phyloP scores from a whole-genome alignment of 1,284 basidiomycete species.

The Cerrena zonata region DNA sequence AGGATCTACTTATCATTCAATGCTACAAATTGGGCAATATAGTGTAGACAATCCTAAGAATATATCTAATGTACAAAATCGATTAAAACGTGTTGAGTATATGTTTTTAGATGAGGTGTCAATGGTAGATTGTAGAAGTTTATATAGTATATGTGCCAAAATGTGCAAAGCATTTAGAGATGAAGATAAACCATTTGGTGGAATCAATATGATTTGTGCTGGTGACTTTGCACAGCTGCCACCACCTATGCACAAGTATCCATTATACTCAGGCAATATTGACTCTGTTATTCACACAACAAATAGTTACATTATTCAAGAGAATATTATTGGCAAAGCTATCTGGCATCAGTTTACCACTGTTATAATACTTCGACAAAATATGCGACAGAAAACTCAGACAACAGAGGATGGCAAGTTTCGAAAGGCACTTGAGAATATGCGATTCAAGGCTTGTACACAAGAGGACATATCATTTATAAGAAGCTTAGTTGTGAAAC shows the following conservation, averaged over 20 bases:
- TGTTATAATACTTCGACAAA: conserved; percentile 9
- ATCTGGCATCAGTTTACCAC: conserved; percentile 11
- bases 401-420: background rate
- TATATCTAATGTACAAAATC: conserved; percentile 8
- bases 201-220: conserved; percentile 9
- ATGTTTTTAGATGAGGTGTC: conserved; percentile 23
- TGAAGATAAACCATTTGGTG: conserved; percentile 8
- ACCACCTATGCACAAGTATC: conserved; percentile 8
- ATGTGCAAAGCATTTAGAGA: background rate
- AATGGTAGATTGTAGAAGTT: conserved; percentile 5
- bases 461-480: background rate
- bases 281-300: background rate
- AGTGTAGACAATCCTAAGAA: background rate
- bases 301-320: background rate
- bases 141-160: conserved; percentile 7
- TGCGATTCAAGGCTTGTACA: background rate
- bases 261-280: background rate
- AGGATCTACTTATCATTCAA: conserved; percentile 35
- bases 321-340: background rate
- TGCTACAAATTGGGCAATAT: conserved; percentile 22
- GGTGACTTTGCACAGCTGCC: conserved; percentile 16
- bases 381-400: conserved; percentile 5
- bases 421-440: conserved; percentile 4
- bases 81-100: conserved; percentile 27
- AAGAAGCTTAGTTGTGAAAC: background rate